These are phyloP conservation scores for Boletellus deceptivus DNA, from an alignment of 1,284 basidiomycete species.

Conservation along the genomic window DNA sequence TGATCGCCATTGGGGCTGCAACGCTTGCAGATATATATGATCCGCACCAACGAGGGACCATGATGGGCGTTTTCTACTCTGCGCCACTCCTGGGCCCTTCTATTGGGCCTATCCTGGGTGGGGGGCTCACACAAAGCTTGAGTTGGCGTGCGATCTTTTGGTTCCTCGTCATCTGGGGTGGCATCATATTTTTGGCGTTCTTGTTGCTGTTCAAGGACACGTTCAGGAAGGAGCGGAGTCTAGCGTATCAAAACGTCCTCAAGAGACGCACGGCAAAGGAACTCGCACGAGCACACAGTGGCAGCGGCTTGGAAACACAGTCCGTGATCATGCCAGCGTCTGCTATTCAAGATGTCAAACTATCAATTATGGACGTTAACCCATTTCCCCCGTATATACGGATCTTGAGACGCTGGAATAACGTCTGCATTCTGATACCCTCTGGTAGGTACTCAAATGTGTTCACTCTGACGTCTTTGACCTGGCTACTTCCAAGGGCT, in stretches of 20 bases:
- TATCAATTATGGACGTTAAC: slow-evolving; percentile 23
- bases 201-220: slow-evolving; percentile 77
- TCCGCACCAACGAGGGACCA: slow-evolving; percentile 72
- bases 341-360: slow-evolving; percentile 36
- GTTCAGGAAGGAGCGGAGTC: slow-evolving; percentile 74
- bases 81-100: slow-evolving; percentile 62
- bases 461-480: background rate
- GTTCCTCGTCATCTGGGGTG: slow-evolving; percentile 59
- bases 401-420: slow-evolving; percentile 18
- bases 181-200: slow-evolving; percentile 46
- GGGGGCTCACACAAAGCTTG: slow-evolving; percentile 66
- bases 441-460: slow-evolving; percentile 16
- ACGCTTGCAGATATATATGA: slow-evolving; percentile 84
- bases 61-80: slow-evolving; percentile 77
- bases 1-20: slow-evolving; percentile 77
- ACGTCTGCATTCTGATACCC: slow-evolving; percentile 16
- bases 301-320: slow-evolving; percentile 25
- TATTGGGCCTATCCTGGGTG: slow-evolving; percentile 71
- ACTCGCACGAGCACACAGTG: background rate
- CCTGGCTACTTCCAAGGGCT: slow-evolving; percentile 50
- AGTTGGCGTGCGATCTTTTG: slow-evolving; percentile 83
- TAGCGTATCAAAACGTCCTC: slow-evolving; percentile 69
- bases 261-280: slow-evolving; percentile 23
- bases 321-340: background rate
- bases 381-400: slow-evolving; percentile 21